Evolutionary conservation across 306 rosid species (phyloP), one percentile per base, ranked within the genome.

Genomic region (Arachis hypogaea): DNA sequence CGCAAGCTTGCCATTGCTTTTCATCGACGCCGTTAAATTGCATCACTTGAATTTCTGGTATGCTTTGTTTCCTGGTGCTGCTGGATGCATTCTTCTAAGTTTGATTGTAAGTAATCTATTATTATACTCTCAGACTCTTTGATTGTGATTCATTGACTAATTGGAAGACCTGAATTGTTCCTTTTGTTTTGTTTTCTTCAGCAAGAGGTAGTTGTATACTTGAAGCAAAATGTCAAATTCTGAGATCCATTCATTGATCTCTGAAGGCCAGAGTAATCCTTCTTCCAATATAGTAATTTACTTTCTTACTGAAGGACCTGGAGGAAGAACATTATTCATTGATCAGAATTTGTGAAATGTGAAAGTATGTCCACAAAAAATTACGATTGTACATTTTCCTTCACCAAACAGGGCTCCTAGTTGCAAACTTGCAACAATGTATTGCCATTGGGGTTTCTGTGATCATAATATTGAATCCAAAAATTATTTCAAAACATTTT

Each of bases 1-100:
- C 67, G 99, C 97, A 9, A 86, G 95, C 78, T 79, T 94, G 84
- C 96, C 99, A 3, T 49, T 94, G 71, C 74, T 94, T 78, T 94
- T 94, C 93, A 94, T 94, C 11, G 97, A 94, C 72, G 97, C 87
- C 79, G 88, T 85, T 2, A 94, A 92, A 85, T 65, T 88, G 63
- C 99, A 89, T 61, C 89, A 78, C 77, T 75, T 94, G 72, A 91
- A 81, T 63, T 85, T 85, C 65, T 92, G 96, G 99, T 92, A 84
- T 71, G 85, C 93, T 38, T 59, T 94, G 71, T 94, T 88, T 77
- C 97, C 97, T 0, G 91, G 97, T 0, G 97, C 95, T 0, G 83
- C 93, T 2, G 93, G 88, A 40, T 91, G 97, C 82, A 64, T 94
- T 69, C 81, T 94, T 9, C 91, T 94, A 9, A 81, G 93, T 74